A percentile compares a stretch with the other conserved stretches of the same genome.
phyloP scores from a whole-genome alignment of 345 rosid species.

The Corchorus capsularis region DNA sequence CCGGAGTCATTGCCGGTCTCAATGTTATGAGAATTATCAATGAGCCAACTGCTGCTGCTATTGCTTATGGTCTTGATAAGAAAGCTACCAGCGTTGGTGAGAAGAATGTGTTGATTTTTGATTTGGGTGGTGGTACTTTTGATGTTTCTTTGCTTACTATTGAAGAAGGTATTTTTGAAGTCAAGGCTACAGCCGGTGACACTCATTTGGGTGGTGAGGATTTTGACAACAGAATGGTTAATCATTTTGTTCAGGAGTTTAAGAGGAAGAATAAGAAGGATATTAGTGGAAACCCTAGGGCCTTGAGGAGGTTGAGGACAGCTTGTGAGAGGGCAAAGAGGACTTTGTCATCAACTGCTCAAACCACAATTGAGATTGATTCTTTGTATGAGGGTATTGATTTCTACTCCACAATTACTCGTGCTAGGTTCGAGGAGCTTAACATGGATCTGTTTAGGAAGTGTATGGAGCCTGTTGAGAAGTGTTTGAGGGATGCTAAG shows the following conservation, averaged over 20 bases:
- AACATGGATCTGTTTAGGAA: constrained; percentile 56
- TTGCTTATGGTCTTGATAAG: constrained; percentile 79
- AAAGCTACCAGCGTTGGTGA: constrained; percentile 62
- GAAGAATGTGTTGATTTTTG: constrained; percentile 58
- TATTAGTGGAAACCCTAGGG: constrained; percentile 52
- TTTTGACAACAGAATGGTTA: constrained; percentile 68
- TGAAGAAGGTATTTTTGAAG: constrained; percentile 58
- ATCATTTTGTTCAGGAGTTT: constrained; percentile 54
- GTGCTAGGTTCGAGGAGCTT: constrained; percentile 52
- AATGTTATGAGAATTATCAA: constrained; percentile 16
- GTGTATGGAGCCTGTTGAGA: constrained; percentile 59
- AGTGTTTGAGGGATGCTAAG: constrained; percentile 59
- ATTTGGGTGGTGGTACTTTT: constrained; percentile 63
- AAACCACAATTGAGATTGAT: constrained; percentile 71
- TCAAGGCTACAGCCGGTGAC: constrained; percentile 61
- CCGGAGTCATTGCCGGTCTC: constrained; percentile 17
- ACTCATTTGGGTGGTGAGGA: constrained; percentile 69
- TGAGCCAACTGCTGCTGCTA: constrained; percentile 83
- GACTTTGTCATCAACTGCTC: constrained; percentile 65
- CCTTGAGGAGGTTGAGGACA: constrained; percentile 62
- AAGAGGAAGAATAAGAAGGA: constrained; percentile 60
- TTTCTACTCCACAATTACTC: constrained; percentile 51
- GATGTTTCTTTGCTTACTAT: constrained; percentile 61
- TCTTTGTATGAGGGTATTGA: constrained; percentile 58
- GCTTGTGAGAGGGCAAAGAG: constrained; percentile 78